Base-by-base conservation (phyloP, 2,329 filamentous ascomycete genomes). In the Malbranchea cinnamomea region DNA sequence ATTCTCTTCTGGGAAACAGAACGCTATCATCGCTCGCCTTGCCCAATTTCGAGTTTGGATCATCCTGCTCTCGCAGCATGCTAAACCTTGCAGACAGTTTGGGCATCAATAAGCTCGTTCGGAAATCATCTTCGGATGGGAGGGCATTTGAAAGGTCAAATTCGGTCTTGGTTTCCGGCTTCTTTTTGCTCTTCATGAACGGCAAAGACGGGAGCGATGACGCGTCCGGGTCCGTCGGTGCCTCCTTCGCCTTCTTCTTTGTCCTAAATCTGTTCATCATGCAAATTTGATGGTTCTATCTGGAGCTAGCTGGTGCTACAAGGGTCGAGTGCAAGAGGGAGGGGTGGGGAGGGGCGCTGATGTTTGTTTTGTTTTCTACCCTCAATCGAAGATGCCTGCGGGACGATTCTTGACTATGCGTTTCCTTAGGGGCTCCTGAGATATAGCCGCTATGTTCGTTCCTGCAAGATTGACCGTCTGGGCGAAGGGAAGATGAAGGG, bases 1-100 rank as follows among this genome's bases (percentile, higher is more conserved):
- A 93, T 39, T 79, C 76, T 31, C 83, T 71, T 46, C 82, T 85
- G 3, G 80, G 80, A 39, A 74, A 79, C 12, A 95, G 59, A 3
- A 95, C 85, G 42, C 85, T 94, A 54, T 94, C 87, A 49, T 95
- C 87, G 53, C 80, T 89, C 10, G 87, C 87, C 54, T 95, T 94
- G 34, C 87, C 87, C 18, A 94, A 68, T 51, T 84, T 79, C 2
- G 83, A 87, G 38, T 64, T 77, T 1, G 87, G 87, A 46, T 94
- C 84, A 50, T 94, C 85, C 52, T 94, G 87, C 54, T 94, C 87
- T 45, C 83, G 68, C 18, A 95, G 62, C 87, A 95, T 95, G 43
- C 87, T 95, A 53, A 98, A 98, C 5, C 89, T 75, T 8, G 85
- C 83, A 0, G 87, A 95, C 4, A 98, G 67, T 23, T 85, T 87